Conservation (phyloP, 208 protist genomes). For the Crithidia expoeki region DNA sequence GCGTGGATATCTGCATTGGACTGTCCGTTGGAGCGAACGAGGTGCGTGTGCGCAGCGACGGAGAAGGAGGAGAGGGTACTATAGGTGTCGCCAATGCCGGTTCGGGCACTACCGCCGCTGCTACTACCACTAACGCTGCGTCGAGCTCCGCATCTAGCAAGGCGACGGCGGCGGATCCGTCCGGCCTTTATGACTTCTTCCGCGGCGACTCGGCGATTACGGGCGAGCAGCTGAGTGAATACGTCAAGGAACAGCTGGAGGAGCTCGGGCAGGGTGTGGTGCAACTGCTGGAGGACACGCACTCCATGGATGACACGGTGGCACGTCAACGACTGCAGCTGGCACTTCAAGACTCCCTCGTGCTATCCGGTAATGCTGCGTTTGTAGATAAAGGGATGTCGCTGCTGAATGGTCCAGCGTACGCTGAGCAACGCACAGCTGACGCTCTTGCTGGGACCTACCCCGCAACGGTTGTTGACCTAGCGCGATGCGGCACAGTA, state of each 20-base stretch:
- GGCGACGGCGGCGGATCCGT: constrained; percentile 8
- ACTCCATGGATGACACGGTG: constrained; percentile 47
- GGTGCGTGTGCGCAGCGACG: neutral
- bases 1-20: constrained; percentile 24
- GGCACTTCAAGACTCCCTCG: constrained; percentile 24
- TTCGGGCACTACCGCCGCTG: neutral
- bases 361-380: constrained; percentile 10
- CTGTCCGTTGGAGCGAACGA: constrained; percentile 11
- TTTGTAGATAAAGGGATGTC: neutral
- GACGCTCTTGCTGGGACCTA: constrained; percentile 10
- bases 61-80: neutral
- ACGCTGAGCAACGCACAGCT: constrained; percentile 4
- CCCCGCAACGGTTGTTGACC: constrained; percentile 16
- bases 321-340: constrained; percentile 60
- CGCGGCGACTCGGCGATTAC: constrained; percentile 64
- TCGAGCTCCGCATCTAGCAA: constrained; percentile 3
- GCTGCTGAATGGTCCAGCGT: neutral
- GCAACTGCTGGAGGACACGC: constrained; percentile 73
- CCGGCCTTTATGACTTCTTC: constrained; percentile 65
- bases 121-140: neutral
- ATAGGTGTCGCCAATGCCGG: neutral
- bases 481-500: constrained; percentile 10
- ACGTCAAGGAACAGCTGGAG: constrained; percentile 69
- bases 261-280: constrained; percentile 39
- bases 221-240: constrained; percentile 72